Conservation (phyloP, 768 basidiomycete species). For the Lactarius psammicola region DNA sequence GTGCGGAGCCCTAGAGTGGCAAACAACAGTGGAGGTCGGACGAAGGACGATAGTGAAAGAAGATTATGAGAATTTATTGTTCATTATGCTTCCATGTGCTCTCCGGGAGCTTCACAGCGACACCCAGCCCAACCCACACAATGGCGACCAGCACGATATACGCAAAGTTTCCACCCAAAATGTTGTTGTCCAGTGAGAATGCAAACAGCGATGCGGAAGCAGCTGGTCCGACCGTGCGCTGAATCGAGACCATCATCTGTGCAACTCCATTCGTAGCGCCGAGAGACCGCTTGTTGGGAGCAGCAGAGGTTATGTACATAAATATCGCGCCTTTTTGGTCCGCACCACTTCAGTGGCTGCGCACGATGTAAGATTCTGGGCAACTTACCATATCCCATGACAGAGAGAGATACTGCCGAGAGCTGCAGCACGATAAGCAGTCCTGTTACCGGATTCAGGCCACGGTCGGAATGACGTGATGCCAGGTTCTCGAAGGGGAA, state of each 20-base stretch:
- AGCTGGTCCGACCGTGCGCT: too few species aligned
- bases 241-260: too few species aligned
- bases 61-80: too few species aligned
- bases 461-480: not conserved
- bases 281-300: constrained; percentile 62
- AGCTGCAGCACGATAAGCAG: constrained; percentile 16
- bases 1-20: too few species aligned
- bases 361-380: not conserved
- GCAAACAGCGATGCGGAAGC: too few species aligned
- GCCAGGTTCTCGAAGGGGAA: constrained; percentile 33
- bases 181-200: constrained; percentile 36
- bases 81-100: constrained; percentile 11
- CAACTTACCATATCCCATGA: constrained; percentile 22
- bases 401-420: constrained; percentile 3
- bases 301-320: constrained; percentile 62
- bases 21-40: too few species aligned
- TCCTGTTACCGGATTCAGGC: not conserved
- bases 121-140: not conserved
- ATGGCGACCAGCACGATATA: constrained; percentile 2
- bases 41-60: too few species aligned
- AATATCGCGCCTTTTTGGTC: constrained; percentile 57
- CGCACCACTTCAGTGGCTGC: not conserved
- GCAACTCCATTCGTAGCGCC: too few species aligned
- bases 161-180: constrained; percentile 44
- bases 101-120: constrained; percentile 6